Percentiles rank a stretch among this genome's conserved stretches.
phyloP scores from a whole-genome alignment of 148 eudicot genomes.

The Tetragonia tetragonoides region DNA sequence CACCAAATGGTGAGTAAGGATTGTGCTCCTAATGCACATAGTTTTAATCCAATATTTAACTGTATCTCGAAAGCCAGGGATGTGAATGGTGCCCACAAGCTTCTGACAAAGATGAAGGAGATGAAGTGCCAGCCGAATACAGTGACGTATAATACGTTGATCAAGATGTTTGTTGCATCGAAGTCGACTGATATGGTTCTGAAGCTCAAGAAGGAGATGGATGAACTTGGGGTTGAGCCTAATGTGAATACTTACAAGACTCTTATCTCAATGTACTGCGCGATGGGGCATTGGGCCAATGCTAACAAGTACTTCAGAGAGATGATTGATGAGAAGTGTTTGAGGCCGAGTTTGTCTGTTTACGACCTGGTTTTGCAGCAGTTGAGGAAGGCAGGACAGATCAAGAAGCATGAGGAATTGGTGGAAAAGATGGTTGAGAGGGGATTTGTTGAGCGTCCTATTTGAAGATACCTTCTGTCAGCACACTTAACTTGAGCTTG shows the following conservation, averaged over 20 bases:
- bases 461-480: conserved; percentile 15
- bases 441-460: conserved; percentile 66
- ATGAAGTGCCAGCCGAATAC: conserved; percentile 62
- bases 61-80: conserved; percentile 49
- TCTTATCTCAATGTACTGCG: conserved; percentile 65
- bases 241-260: conserved; percentile 71
- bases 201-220: conserved; percentile 92
- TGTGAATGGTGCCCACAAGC: conserved; percentile 74
- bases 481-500: not conserved
- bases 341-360: conserved; percentile 51
- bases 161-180: conserved; percentile 82
- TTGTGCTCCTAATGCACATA: conserved; percentile 51
- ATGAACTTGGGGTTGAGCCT: conserved; percentile 60
- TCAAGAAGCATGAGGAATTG: conserved; percentile 85
- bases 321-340: conserved; percentile 83
- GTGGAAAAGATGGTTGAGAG: conserved; percentile 82
- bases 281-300: conserved; percentile 94
- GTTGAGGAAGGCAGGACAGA: conserved; percentile 71
- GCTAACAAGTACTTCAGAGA: conserved; percentile 73
- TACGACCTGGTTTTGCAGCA: conserved; percentile 65
- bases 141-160: conserved; percentile 67
- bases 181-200: conserved; percentile 89
- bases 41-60: conserved; percentile 73
- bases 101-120: conserved; percentile 77
- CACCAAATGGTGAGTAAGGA: conserved; percentile 67